Evolutionary conservation across 108 stramenopile genomes (phyloP).

Genomic region (Cyclotella sp.): DNA sequence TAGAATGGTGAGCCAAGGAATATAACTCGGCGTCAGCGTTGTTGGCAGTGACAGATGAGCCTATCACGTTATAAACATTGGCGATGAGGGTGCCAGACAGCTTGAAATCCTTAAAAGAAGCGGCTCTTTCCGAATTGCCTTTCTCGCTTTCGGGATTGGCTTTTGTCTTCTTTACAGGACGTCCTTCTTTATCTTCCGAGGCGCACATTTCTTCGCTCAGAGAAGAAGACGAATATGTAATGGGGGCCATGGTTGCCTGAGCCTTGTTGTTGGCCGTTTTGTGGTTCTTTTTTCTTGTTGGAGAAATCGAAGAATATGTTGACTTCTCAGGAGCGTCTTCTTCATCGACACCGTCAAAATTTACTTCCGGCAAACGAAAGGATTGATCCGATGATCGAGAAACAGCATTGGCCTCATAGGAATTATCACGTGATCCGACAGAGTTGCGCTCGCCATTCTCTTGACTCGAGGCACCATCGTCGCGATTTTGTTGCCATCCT

Average conservation of each 20-base stretch:
- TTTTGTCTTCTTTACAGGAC: too few species aligned
- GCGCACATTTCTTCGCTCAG: too few species aligned
- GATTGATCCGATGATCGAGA: constrained; percentile 58
- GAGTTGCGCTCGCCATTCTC: constrained; percentile 14
- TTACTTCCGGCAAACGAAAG: constrained; percentile 46
- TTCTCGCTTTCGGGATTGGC: neutral
- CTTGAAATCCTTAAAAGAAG: neutral
- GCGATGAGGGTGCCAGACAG: neutral
- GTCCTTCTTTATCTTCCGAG: too few species aligned
- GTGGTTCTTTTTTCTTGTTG: constrained; percentile 14
- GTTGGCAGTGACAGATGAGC: constrained; percentile 84
- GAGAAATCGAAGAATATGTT: constrained; percentile 35
- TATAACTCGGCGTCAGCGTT: constrained; percentile 84
- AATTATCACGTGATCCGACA: constrained; percentile 7
- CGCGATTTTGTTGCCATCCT: neutral
- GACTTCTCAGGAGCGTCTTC: constrained; percentile 32
- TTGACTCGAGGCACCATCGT: neutral
- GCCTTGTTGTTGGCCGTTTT: neutral
- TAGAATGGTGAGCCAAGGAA: constrained; percentile 65
- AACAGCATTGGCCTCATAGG: constrained; percentile 40
- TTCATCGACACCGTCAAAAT: constrained; percentile 29
- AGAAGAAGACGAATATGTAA: too few species aligned
- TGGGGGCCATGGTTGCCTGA: too few species aligned
- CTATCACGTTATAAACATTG: constrained; percentile 68
- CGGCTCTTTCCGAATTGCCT: neutral